Evolutionary conservation across 1,284 basidiomycete species (phyloP), one percentile per base, ranked within the genome.

Genomic region (Trichosporon sp.): DNA sequence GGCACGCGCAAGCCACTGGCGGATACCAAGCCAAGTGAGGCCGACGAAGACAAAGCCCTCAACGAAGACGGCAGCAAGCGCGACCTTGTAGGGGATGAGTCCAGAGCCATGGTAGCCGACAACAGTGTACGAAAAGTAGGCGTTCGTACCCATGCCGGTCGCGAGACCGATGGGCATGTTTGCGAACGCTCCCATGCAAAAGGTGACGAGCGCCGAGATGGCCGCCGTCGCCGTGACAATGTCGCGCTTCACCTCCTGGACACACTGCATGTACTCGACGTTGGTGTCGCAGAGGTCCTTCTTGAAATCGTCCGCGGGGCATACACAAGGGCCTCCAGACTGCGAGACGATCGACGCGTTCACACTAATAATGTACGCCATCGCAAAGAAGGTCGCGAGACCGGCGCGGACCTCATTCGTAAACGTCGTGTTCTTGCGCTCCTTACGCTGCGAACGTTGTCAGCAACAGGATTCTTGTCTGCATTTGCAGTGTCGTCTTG

Each of bases 121-220:
- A 46, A 94, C 86, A 19, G 90, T 91, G 80, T 91, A 93, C 19
- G 92, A 85, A 78, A 95, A 93, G 88, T 93, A 94, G 27, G 91
- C 91, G 76, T 93, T 93, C 40, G 92, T 81, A 65, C 90, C 89
- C 69, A 92, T 82, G 63, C 90, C 90, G 16, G 90, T 81, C 10
- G 82, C 82, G 25, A 83, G 75, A 37, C 75, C 75, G 56, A 76
- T 77, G 49, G 75, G 76, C 10, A 78, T 70, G 61, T 76, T 77
- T 16, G 74, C 75, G 33, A 72, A 70, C 65, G 76, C 70, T 4
- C 75, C 76, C 31, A 79, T 67, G 58, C 74, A 61, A 67, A 79
- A 78, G 66, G 89, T 89, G 16, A 89, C 80, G 3, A 95, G 85
- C 0, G 89, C 86, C 3, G 89, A 82, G 60, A 92, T 85, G 59